Percentiles rank a stretch among this genome's conserved stretches.
Conservation (phyloP, 176 grass and related monocot genomes). For the Paspalum vaginatum region DNA sequence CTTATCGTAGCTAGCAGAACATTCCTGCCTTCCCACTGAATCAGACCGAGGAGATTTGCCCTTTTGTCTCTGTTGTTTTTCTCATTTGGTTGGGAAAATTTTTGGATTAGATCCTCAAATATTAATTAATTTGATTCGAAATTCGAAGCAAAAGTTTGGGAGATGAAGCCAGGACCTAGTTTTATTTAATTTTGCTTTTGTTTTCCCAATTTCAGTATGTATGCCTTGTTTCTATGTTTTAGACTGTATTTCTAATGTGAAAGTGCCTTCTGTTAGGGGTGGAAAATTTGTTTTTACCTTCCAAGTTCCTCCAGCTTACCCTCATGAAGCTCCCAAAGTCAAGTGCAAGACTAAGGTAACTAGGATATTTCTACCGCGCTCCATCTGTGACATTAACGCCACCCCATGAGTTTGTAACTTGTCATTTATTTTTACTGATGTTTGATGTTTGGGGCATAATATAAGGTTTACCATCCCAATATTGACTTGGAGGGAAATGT, state of each 20-base stretch:
- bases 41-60: not conserved
- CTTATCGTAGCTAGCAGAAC: not conserved
- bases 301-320: constrained; percentile 70
- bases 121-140: not conserved
- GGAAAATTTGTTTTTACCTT: constrained; percentile 75
- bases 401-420: not conserved
- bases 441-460: not conserved
- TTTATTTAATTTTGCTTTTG: not conserved
- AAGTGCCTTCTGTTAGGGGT: constrained; percentile 41
- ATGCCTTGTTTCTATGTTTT: not conserved
- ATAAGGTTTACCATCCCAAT: constrained; percentile 80
- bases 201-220: not conserved
- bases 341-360: constrained; percentile 88
- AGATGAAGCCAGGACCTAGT: not conserved
- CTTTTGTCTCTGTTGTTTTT: not conserved
- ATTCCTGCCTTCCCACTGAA: not conserved
- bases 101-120: not conserved
- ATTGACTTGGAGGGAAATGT: constrained; percentile 86
- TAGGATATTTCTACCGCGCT: not conserved
- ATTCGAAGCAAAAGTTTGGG: not conserved
- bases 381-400: not conserved
- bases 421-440: constrained; percentile 9
- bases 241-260: not conserved
- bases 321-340: constrained; percentile 77
- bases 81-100: not conserved